Evolutionary conservation across 768 basidiomycete species (phyloP).

Genomic region (Ramaria rubella): DNA sequence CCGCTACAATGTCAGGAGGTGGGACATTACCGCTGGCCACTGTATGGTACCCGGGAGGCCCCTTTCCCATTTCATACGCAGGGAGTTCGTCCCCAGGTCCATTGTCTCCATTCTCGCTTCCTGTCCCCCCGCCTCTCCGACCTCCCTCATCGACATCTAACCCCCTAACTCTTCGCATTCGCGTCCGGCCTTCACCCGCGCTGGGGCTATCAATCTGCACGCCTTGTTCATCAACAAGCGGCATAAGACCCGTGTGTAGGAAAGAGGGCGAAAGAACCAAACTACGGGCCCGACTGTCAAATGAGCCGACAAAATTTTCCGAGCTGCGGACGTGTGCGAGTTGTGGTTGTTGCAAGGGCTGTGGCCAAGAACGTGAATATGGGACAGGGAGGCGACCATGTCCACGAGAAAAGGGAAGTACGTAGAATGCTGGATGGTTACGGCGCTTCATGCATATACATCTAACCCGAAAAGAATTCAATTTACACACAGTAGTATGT

Average conservation of each 20-base stretch:
- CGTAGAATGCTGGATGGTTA: not conserved
- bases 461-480: too few relatives aligned
- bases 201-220: not conserved
- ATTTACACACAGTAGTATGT: too few relatives aligned
- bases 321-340: not conserved
- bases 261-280: constrained; percentile 2
- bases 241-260: not conserved
- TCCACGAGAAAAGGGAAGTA: not conserved
- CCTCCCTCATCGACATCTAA: constrained; percentile 3
- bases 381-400: not conserved
- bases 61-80: constrained; percentile 5
- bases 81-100: not conserved
- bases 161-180: not conserved
- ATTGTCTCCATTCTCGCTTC: not conserved
- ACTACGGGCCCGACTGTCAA: not conserved
- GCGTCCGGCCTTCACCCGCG: not conserved
- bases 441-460: not conserved
- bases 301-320: not conserved
- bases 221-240: not conserved
- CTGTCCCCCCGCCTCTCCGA: not conserved
- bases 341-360: not conserved
- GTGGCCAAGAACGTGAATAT: not conserved
- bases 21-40: not conserved
- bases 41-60: constrained; percentile 7
- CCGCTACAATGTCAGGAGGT: not conserved